phyloP scores from a whole-genome alignment of 2,329 filamentous ascomycete genomes.

The Sphaerulina musiva region DNA sequence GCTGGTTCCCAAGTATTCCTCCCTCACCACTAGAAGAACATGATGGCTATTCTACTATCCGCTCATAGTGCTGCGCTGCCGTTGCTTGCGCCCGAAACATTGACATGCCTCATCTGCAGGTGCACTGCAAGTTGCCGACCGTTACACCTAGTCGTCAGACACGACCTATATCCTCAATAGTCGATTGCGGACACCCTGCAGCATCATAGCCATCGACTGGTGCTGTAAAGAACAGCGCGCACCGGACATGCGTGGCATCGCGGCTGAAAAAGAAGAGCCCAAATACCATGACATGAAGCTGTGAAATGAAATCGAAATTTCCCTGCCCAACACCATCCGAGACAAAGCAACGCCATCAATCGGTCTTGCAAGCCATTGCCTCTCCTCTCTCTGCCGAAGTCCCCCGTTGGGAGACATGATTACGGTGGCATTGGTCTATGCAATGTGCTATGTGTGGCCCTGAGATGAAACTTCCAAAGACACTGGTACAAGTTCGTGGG shows the following conservation, averaged over 20 bases:
- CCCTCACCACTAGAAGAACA: neutral
- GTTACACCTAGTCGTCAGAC: neutral
- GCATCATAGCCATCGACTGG: neutral
- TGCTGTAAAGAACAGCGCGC: neutral
- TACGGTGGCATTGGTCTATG: neutral
- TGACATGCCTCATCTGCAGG: neutral
- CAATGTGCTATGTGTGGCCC: constrained; percentile 35
- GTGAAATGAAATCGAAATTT: neutral
- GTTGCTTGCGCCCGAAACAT: neutral
- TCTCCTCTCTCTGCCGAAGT: no score
- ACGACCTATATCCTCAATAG: neutral
- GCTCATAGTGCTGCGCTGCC: neutral
- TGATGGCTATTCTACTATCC: neutral
- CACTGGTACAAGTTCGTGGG: constrained; percentile 9
- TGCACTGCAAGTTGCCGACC: neutral
- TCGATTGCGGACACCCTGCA: neutral
- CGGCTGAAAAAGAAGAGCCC: neutral
- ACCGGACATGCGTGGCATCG: neutral
- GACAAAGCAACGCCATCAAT: no score
- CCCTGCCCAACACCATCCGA: neutral
- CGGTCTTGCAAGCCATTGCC: no score
- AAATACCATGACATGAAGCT: neutral
- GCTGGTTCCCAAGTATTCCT: neutral
- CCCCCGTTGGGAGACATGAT: neutral
- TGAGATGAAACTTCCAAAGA: constrained; percentile 46